Evolutionary conservation across 2,329 filamentous ascomycete species (phyloP).

Genomic region (Fusarium newnesense): DNA sequence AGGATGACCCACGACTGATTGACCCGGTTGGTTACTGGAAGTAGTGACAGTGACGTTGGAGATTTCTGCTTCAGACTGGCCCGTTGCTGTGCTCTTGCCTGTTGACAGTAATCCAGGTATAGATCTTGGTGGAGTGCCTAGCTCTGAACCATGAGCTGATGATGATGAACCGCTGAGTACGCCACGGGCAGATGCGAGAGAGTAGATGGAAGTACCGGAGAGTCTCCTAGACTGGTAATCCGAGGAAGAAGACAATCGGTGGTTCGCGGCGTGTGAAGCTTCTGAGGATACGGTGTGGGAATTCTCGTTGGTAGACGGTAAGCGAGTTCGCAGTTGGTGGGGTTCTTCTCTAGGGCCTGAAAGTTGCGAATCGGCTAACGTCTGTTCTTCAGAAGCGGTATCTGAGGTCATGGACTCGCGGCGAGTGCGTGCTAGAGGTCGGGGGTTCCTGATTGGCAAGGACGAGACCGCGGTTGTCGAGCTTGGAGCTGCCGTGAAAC

Average conservation of each 20-base stretch:
- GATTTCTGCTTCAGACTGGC: conserved; percentile 62
- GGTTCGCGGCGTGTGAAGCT: conserved; percentile 54
- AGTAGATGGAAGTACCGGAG: conserved; percentile 79
- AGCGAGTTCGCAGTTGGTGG: conserved; percentile 56
- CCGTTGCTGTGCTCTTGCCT: conserved; percentile 52
- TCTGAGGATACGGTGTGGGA: conserved; percentile 57
- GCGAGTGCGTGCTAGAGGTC: conserved; percentile 55
- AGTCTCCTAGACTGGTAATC: conserved; percentile 70
- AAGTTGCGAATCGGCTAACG: conserved; percentile 52
- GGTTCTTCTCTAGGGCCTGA: conserved; percentile 58
- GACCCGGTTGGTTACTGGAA: conserved; percentile 52
- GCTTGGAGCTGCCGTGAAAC: conserved; percentile 68
- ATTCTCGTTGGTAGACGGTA: conserved; percentile 45
- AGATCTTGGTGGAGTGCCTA: conserved; percentile 53
- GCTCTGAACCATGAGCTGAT: conserved; percentile 65
- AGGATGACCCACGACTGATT: conserved; percentile 53
- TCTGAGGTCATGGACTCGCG: conserved; percentile 57
- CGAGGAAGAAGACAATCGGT: conserved; percentile 56
- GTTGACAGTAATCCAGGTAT: conserved; percentile 60
- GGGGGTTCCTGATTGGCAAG: conserved; percentile 51
- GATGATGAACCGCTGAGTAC: conserved; percentile 59
- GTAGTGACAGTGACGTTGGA: conserved; percentile 66
- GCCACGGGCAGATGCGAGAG: conserved; percentile 70
- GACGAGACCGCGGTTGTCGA: conserved; percentile 39
- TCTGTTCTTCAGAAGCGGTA: conserved; percentile 52